phyloP scores from a whole-genome alignment of 805 yeast genomes.

The Candida arabinofermentans region DNA sequence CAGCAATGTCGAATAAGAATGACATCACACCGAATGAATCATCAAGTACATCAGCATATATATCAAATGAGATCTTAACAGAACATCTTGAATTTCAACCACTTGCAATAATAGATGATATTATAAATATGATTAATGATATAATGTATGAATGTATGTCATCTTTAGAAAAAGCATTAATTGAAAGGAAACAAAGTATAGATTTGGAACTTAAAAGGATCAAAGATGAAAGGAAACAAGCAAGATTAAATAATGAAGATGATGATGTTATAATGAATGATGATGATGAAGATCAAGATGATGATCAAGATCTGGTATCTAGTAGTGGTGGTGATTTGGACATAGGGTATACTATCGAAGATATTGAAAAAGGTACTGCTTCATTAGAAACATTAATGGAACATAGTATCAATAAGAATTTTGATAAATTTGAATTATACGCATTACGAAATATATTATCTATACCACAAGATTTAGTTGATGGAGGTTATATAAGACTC shows the following conservation, averaged over 20 bases:
- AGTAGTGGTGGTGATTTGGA: slow-evolving; percentile 1
- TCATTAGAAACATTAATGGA: slow-evolving; percentile 74
- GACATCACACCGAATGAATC: background rate
- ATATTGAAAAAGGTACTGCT: slow-evolving; percentile 74
- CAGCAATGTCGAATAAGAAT: too few species aligned
- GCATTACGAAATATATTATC: slow-evolving; percentile 70
- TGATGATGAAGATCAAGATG: slow-evolving; percentile 11
- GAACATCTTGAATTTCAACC: slow-evolving; percentile 89
- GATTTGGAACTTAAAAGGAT: slow-evolving; percentile 19
- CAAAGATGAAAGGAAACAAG: slow-evolving; percentile 6
- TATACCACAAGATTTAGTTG: slow-evolving; percentile 61
- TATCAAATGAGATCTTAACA: slow-evolving; percentile 52
- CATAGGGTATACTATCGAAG: slow-evolving; percentile 30
- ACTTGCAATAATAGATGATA: slow-evolving; percentile 75
- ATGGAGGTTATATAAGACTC: slow-evolving; percentile 62
- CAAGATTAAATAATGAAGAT: slow-evolving; percentile 17
- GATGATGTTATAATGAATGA: slow-evolving; percentile 28
- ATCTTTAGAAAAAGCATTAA: slow-evolving; percentile 67
- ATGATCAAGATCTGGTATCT: slow-evolving; percentile 1
- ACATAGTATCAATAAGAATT: slow-evolving; percentile 70
- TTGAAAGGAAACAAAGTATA: slow-evolving; percentile 29
- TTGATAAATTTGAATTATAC: slow-evolving; percentile 83
- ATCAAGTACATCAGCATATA: slow-evolving; percentile 12
- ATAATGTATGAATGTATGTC: slow-evolving; percentile 77
- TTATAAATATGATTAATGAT: slow-evolving; percentile 82